Base-by-base conservation (phyloP, 2,329 filamentous ascomycete genomes). In the Colletotrichum sp. region DNA sequence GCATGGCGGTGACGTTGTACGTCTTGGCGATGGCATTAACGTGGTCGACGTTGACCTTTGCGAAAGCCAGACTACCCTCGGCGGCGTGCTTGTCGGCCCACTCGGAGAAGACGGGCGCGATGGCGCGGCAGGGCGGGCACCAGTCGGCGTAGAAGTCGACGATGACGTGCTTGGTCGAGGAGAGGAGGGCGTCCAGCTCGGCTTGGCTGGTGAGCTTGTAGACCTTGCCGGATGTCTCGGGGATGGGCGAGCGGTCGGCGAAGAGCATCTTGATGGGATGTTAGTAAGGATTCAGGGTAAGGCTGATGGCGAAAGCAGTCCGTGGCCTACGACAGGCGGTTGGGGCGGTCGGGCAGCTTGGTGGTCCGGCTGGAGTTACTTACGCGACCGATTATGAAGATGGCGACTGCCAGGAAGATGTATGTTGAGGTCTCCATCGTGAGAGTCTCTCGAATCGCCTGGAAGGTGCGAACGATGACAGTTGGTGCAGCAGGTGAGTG, bases 1-100 rank as follows among this genome's bases (percentile, higher is more conserved):
- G 91, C 86, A 93, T 90, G 79, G 89, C 88, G 32, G 87, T 85
- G 81, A 92, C 85, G 81, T 85, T 83, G 80, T 91, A 88, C 77
- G 87, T 84, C 15, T 82, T 80, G 69, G 90, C 88, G 25, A 90
- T 86, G 65, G 89, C 88, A 71, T 88, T 85, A 15, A 88, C 87
- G 65, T 86, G 83, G 82, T 92, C 91, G 81, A 49, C 44, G 44
- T 49, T 49, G 44, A 49, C 44, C n/a, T 49, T 49, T 12, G 44
- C 44, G 77, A 92, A 92, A 76, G 87, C 87, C 67, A 89, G 86
- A 39, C 84, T 82, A 32, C 87, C 85, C 22, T 85, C 84, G 34
- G 79, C 30, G 16, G 76, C 69, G 34, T 78, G 76, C 55, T 66
- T 76, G 62, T 82, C 82, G 63, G 90, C 88, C 69, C 91, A 86